Conservation (phyloP, 345 rosid genomes). For the Aquilaria yunnanensis region DNA sequence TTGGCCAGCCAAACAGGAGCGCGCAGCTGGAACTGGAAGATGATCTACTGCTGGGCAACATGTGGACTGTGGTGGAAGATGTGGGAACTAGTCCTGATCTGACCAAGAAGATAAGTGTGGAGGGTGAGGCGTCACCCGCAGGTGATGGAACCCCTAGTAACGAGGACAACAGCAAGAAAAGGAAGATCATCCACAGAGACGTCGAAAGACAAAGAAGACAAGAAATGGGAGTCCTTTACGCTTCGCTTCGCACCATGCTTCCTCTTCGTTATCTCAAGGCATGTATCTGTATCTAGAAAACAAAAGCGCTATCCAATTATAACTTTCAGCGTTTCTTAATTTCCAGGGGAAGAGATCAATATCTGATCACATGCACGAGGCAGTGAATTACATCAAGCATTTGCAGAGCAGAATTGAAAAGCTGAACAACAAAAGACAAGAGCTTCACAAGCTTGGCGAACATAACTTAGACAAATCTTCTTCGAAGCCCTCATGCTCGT, state of each 20-base stretch:
- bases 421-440: slow-evolving; percentile 30
- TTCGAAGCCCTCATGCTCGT: slow-evolving; percentile 6
- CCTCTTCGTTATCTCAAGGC: slow-evolving; percentile 38
- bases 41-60: no score
- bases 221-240: slow-evolving; percentile 33
- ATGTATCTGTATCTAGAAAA: no score
- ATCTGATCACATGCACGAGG: slow-evolving; percentile 40
- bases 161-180: slow-evolving; percentile 10
- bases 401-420: slow-evolving; percentile 23
- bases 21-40: no score
- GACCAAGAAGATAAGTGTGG: no score
- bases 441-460: slow-evolving; percentile 16
- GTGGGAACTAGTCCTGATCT: background rate
- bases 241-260: slow-evolving; percentile 27
- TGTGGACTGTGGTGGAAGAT: background rate
- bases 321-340: no score
- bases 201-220: slow-evolving; percentile 38
- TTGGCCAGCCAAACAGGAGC: no score
- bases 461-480: slow-evolving; percentile 1
- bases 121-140: background rate
- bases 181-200: slow-evolving; percentile 30
- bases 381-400: slow-evolving; percentile 35
- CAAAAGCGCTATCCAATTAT: no score
- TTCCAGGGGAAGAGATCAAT: slow-evolving; percentile 42
- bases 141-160: slow-evolving; percentile 3